A percentile compares a stretch with the other conserved stretches of the same genome.
Evolutionary conservation across 2,329 filamentous ascomycete species (phyloP).

Genomic region (Diaporthe ilicicola): DNA sequence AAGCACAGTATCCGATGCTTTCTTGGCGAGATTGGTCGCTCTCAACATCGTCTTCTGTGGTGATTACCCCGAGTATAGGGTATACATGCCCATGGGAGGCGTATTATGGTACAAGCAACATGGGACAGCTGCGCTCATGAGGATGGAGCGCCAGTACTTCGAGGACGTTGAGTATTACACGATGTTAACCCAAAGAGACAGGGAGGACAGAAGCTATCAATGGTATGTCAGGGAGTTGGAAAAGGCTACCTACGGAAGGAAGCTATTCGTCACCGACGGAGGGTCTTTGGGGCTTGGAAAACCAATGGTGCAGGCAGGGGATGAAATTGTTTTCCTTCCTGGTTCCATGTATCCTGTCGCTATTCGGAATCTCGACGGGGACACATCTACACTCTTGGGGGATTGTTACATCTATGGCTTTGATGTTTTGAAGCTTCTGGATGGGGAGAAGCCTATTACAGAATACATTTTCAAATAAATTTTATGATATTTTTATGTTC

Average conservation of each 20-base stretch:
- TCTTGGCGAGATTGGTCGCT: neutral
- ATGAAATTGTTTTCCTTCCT: slow-evolving; percentile 23
- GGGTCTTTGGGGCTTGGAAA: neutral
- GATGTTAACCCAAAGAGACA: neutral
- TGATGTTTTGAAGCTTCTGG: neutral
- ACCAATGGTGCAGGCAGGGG: slow-evolving; percentile 39
- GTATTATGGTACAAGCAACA: neutral
- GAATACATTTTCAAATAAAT: too few relatives aligned
- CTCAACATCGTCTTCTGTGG: neutral
- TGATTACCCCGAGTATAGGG: neutral
- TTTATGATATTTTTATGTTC: too few relatives aligned
- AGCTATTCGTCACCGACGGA: slow-evolving; percentile 12
- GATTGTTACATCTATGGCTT: neutral
- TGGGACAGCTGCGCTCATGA: neutral
- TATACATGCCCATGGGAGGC: neutral
- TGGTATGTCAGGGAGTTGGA: neutral
- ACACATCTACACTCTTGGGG: neutral
- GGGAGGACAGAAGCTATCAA: neutral
- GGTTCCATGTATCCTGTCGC: slow-evolving; percentile 10
- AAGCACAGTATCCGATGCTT: neutral
- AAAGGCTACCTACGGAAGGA: neutral
- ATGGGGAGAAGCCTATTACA: too few relatives aligned
- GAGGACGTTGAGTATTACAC: neutral
- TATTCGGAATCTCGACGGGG: neutral
- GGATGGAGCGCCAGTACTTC: neutral